Base-by-base conservation (phyloP, 495 filamentous ascomycete species). In the Lasiosphaeria hispida region DNA sequence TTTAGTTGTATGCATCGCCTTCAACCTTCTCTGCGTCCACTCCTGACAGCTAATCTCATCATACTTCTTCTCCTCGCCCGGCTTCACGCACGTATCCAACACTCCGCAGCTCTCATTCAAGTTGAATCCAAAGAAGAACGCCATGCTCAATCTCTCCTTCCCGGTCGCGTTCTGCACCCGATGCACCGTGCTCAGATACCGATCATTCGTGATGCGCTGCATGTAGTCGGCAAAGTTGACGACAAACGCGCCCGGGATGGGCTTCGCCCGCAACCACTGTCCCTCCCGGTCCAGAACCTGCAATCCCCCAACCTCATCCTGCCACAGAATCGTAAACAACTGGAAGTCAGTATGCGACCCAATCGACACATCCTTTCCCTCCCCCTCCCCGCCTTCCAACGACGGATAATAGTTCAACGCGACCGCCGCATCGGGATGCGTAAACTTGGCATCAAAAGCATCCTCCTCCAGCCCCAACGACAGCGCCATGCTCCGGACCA, bases 191-290 rank as follows among this genome's bases (percentile, higher is more conserved):
- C 79, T 84, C 59, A 79, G 76, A 59, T 82, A 85, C 53, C 66
- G 62, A 33, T 83, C 82, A 57, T 88, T 89, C 5, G 82, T 85
- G 49, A 85, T 77, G n/a, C 83, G 70, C 74, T 84, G 79, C 73
- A 87, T 73, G 63, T 83, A 83, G 62, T 88, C 85, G 0, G 80
- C 85, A 53, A 89, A 82, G 66, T 88, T 88, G 36, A 89, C 83
- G 4, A 89, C 85, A 23, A 86, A 73, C 0, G 84, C 81, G 6
- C 81, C 83, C 15, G 75, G 63, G n/a, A 85, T 68, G 0, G 84
- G 84, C 38, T 68, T 67, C 10, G 72, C 84, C 51, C 78, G 74
- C 23, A 87, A 69, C 83, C 83, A 87, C 54, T 77, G 75, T 0
- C 81, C 81, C 11, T 72, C 62, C n/a, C 67, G 68, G 17, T 73